These are phyloP conservation scores for Debaryomyces fabryi DNA, from an alignment of 1,139 yeast genomes.

Conservation along the genomic window DNA sequence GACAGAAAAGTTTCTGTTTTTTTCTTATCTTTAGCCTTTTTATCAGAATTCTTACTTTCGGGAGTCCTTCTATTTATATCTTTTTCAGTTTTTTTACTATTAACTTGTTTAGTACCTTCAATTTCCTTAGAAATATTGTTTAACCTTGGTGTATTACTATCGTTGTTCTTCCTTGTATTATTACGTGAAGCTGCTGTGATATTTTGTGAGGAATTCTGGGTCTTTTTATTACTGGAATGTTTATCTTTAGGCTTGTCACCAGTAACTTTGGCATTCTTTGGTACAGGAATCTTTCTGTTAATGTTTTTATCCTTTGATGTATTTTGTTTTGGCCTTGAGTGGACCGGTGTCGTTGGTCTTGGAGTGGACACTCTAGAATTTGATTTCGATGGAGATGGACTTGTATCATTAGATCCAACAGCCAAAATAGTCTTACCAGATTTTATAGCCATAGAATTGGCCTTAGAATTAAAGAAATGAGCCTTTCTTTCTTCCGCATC, in stretches of 20 bases:
- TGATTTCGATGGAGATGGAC: slow-evolving; percentile 14
- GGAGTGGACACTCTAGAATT: slow-evolving; percentile 11
- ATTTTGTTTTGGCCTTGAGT: not conserved
- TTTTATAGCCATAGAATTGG: slow-evolving; percentile 36
- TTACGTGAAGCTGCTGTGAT: not conserved
- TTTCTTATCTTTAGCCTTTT: not conserved
- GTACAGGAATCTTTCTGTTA: not conserved
- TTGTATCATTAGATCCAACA: slow-evolving; percentile 32
- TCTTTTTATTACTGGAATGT: not conserved
- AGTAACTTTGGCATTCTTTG: not conserved
- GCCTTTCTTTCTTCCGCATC: slow-evolving; percentile 44
- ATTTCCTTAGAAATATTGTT: not conserved
- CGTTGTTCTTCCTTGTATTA: not conserved
- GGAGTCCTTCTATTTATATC: not conserved
- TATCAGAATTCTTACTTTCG: not conserved
- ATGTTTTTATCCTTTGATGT: not conserved
- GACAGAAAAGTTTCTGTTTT: not conserved
- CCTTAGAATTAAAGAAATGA: slow-evolving; percentile 38
- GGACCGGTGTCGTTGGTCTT: slow-evolving; percentile 7
- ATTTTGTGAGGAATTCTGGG: not conserved
- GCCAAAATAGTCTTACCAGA: slow-evolving; percentile 48
- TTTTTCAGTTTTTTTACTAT: not conserved
- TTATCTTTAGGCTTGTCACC: not conserved
- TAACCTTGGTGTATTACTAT: not conserved
- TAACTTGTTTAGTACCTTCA: not conserved